These are phyloP conservation scores for Ceriops zippeliana DNA, from an alignment of 345 rosid species.

Conservation along the genomic window DNA sequence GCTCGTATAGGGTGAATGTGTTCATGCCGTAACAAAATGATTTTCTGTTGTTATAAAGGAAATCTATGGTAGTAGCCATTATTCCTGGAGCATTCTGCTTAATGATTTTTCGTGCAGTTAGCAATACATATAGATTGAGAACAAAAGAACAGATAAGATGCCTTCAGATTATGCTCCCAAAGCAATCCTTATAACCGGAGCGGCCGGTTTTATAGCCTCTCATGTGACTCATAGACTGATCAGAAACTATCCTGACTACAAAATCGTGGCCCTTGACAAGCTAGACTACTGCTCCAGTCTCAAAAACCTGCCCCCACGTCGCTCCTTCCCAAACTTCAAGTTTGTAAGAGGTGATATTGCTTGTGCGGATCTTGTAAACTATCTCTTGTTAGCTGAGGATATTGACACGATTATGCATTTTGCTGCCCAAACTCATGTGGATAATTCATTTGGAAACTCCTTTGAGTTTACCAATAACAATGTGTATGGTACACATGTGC, in stretches of 20 bases:
- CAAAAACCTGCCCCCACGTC: constrained; percentile 45
- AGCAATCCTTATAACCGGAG: constrained; percentile 62
- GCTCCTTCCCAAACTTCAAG: constrained; percentile 49
- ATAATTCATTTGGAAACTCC: constrained; percentile 62
- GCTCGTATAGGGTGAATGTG: too few species aligned
- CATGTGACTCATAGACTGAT: constrained; percentile 48
- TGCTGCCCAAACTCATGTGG: constrained; percentile 70
- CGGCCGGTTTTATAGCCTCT: constrained; percentile 66
- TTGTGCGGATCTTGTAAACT: constrained; percentile 53
- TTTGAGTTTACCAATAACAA: constrained; percentile 64
- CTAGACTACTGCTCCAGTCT: constrained; percentile 61
- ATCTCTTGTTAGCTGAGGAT: constrained; percentile 45
- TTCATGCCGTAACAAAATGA: too few species aligned
- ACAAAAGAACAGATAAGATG: constrained; percentile 9
- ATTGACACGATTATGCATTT: constrained; percentile 65
- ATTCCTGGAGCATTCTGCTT: too few species aligned
- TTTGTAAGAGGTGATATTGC: constrained; percentile 60
- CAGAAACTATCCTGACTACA: constrained; percentile 51
- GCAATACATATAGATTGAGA: background rate
- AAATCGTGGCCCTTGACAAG: constrained; percentile 58
- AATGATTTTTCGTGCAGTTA: constrained; percentile 6
- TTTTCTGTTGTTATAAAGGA: too few species aligned
- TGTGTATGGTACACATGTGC: constrained; percentile 62
- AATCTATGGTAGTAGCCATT: too few species aligned
- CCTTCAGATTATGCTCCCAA: constrained; percentile 33